Evolutionary conservation across 495 filamentous ascomycete genomes (phyloP), one percentile per base, ranked within the genome.

Genomic region (Aspergillus cavernicola): DNA sequence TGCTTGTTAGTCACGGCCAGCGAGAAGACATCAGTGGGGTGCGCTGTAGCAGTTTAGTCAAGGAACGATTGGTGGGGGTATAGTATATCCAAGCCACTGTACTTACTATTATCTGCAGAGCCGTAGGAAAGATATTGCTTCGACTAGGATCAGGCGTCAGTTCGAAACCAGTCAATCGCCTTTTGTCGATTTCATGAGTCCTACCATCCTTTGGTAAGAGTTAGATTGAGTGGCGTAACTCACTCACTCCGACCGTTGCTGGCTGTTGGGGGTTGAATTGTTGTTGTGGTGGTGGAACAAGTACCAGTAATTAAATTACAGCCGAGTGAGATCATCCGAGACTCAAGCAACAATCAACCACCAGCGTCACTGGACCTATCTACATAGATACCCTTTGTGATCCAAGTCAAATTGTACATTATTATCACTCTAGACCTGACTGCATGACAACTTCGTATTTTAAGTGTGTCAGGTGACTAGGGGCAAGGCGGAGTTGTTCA

Each of bases 81-180:
- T 16, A 6, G 28, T 36, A 11, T 33, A 33, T 57, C 23, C 18
- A 26, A 29, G 4, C 3, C 11, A 4, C 10, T 43, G 33, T 53
- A 64, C 76, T 60, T 65, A 89, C 90, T 90, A 78, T 90, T 80
- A 66, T 95, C 89, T 65, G 93, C 80, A 11, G 91, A 91, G 72
- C 95, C 89, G 52, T 84, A 85, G 51, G 90, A 90, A 31, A 98
- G 82, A 66, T 96, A 97, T 87, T 97, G 95, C 74, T 96, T 96
- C 49, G 93, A 97, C 95, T 98, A 60, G 19, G 15, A 28, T 42
- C 16, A 16, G 38, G 52, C 24, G 28, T 54, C 50, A 53, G 40
- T 37, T 46, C 56, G 35, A 50, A 47, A 13, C 36, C 10, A 5
- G 7, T 16, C 10, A 33, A 19, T 12, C 18, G 24, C 32, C 22